Conservation (phyloP, 2,329 filamentous ascomycete genomes). For the Stachybotrys echinatus region DNA sequence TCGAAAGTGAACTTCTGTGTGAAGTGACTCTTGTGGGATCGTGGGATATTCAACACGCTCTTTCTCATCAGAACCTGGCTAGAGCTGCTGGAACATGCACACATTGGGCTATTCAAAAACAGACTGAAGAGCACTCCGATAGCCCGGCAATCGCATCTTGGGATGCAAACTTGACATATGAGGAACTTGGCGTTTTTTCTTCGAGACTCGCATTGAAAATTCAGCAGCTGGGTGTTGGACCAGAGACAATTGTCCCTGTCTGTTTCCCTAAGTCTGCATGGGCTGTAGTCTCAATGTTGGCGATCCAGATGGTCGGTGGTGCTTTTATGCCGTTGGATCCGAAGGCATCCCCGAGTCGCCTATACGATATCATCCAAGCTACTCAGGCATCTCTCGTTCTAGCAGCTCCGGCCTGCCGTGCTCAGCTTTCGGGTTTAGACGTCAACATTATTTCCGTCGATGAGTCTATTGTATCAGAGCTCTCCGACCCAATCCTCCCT, state of each 20-base stretch:
- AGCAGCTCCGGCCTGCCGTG: neutral
- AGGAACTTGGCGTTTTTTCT: constrained; percentile 2
- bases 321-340: constrained; percentile 13
- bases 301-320: constrained; percentile 11
- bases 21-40: neutral
- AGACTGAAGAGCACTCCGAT: constrained; percentile 14
- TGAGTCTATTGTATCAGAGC: constrained; percentile 1
- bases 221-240: constrained; percentile 4
- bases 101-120: constrained; percentile 19
- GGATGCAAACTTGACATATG: constrained; percentile 8
- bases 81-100: neutral
- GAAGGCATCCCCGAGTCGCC: constrained; percentile 1
- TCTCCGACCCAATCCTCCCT: neutral
- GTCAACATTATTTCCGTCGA: neutral
- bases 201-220: constrained; percentile 6
- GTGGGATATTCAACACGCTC: neutral
- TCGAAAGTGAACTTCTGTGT: neutral
- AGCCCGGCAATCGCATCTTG: constrained; percentile 6
- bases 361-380: neutral
- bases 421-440: no score
- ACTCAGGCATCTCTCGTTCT: neutral
- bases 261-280: constrained; percentile 12
- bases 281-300: constrained; percentile 11
- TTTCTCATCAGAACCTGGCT: neutral
- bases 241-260: constrained; percentile 8